These are phyloP conservation scores for Zymoseptoria ardabiliae DNA, from an alignment of 2,329 filamentous ascomycete genomes.

Conservation along the genomic window DNA sequence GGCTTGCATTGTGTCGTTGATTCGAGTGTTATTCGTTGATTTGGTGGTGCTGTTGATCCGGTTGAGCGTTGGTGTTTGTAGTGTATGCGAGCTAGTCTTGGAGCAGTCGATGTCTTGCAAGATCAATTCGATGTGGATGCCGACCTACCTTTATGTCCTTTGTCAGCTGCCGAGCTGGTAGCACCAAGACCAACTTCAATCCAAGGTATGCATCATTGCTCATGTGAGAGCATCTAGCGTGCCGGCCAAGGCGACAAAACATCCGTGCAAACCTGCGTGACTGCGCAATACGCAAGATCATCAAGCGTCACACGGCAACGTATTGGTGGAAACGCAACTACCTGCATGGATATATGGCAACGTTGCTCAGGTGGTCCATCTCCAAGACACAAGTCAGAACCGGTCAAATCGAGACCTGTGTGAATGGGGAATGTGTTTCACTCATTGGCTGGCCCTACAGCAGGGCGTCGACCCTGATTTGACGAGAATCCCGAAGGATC, in stretches of 20 bases:
- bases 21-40: not conserved
- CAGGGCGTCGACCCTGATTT: not conserved
- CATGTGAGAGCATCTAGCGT: constrained; percentile 2
- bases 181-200: not conserved
- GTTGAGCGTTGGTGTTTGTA: not conserved
- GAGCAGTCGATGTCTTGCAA: not conserved
- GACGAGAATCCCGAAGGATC: not conserved
- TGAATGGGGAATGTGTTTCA: not conserved
- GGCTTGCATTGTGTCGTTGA: constrained; percentile 8
- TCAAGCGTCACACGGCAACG: not conserved
- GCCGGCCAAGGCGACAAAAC: constrained; percentile 1
- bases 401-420: not conserved
- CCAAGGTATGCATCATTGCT: not conserved
- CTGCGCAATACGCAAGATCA: not conserved
- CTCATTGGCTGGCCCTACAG: not conserved
- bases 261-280: not conserved
- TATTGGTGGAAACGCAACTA: not conserved
- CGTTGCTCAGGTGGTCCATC: not conserved
- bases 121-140: not conserved
- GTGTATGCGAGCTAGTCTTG: not conserved
- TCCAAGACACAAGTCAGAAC: not conserved
- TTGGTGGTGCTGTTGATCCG: not conserved
- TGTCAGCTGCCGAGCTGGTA: not conserved
- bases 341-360: not conserved
- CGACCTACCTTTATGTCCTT: not conserved